Evolutionary conservation across 2,329 filamentous ascomycete species (phyloP), one percentile per base, ranked within the genome.

Genomic region (Epicoccum sorghinum): DNA sequence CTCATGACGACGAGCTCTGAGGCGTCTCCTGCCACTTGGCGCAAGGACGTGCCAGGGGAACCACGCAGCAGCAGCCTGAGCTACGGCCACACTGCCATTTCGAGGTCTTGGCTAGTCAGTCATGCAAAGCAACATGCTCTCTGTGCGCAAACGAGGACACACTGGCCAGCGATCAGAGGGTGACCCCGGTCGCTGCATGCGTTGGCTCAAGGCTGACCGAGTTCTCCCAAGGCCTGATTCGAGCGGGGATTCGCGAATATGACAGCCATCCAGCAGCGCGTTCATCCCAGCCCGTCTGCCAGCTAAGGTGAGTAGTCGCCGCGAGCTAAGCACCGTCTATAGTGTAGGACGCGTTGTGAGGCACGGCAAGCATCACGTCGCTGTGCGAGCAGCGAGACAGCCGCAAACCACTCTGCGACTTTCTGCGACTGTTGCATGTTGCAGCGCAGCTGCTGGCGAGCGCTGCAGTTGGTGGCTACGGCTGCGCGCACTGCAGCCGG

Each of bases 171-270:
- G 47, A 65, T 69, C 50, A 58, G 52, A 62, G 63, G 60, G 60
- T 61, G 57, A 59, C 58, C 54, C 58, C 65, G 67, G 68, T 70
- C 70, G 69, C 68, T 72, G 70, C 69, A 72, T 71, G 67, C 62
- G 68, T 64, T 71, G 70, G 66, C 66, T 67, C 59, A 58, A 60
- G 59, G 65, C 67, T 72, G 65, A 68, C 68, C 42, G 52, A 50
- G 27, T 6, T 33, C 45, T 54, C 45, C 52, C 52, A 54, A 55
- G 24, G 42, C 37, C 45, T 54, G 64, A 71, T 70, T 71, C 61
- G 69, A 66, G 67, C 66, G 65, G 62, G 58, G 56, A 35, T 47
- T 64, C 55, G 66, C 62, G 61, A 66, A 45, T 22, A 47, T 50
- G 52, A 47, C 52, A 55, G 46, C 45, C 39, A 50, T 39, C 52